Conservation (phyloP, 2,329 filamentous ascomycete genomes). For the Zalaria obscura region DNA sequence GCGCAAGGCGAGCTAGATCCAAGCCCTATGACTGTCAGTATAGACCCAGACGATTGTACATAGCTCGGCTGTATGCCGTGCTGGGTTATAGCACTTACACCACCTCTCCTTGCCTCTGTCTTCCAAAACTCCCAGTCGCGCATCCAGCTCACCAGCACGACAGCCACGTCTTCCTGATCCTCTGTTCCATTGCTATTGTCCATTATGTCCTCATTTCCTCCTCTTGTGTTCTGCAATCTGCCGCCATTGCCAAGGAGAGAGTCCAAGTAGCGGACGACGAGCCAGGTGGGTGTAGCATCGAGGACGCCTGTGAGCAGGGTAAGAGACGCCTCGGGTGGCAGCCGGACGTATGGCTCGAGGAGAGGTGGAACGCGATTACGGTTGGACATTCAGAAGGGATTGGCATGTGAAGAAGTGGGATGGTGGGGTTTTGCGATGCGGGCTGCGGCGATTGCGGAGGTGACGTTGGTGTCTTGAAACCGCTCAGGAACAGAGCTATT, state of each 20-base stretch:
- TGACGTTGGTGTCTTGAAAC: too few species aligned
- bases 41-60: background rate
- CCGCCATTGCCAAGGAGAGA: constrained; percentile 22
- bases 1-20: constrained; percentile 49
- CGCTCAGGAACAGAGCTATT: too few species aligned
- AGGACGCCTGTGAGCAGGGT: constrained; percentile 53
- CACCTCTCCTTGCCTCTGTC: constrained; percentile 52
- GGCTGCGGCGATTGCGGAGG: too few species aligned
- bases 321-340: constrained; percentile 45
- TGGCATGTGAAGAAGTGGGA: constrained; percentile 12
- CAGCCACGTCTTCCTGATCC: constrained; percentile 14
- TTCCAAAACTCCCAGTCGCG: constrained; percentile 68
- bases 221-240: background rate
- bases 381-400: constrained; percentile 19
- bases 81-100: constrained; percentile 24
- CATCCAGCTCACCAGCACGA: constrained; percentile 75
- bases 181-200: background rate
- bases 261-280: constrained; percentile 37
- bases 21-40: constrained; percentile 40
- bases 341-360: constrained; percentile 47
- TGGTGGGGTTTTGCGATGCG: constrained; percentile 5
- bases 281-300: constrained; percentile 39
- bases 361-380: constrained; percentile 42
- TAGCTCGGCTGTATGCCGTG: background rate
- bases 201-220: constrained; percentile 13